Evolutionary conservation across 352 stramenopile species (phyloP).

Genomic region (Plasmopara muralis): DNA sequence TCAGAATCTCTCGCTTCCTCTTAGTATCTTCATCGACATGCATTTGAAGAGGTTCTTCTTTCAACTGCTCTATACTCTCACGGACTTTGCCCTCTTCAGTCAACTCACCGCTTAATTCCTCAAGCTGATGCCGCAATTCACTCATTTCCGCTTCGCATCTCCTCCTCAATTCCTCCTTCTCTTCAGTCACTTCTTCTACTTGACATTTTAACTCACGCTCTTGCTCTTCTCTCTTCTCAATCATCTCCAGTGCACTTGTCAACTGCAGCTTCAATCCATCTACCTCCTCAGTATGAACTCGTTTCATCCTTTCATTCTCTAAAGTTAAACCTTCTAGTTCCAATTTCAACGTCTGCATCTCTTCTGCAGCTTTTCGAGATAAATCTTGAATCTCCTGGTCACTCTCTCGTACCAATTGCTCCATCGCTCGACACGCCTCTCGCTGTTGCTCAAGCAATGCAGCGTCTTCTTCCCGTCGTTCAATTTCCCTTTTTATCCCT

Average conservation of each 20-base stretch:
- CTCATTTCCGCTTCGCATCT: not conserved
- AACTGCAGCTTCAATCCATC: conserved; percentile 26
- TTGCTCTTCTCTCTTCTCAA: not conserved
- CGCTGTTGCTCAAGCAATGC: conserved; percentile 33
- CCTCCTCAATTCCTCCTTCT: not conserved
- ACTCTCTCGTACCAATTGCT: conserved; percentile 31
- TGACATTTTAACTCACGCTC: not conserved
- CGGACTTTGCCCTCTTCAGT: not conserved
- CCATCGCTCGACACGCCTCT: conserved; percentile 38
- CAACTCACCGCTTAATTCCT: not conserved
- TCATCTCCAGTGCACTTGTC: not conserved
- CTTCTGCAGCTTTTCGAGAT: conserved; percentile 25
- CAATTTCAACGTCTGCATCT: conserved; percentile 24
- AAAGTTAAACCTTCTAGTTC: conserved; percentile 20
- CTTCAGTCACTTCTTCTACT: not conserved
- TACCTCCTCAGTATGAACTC: conserved; percentile 15
- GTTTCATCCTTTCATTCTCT: conserved; percentile 19
- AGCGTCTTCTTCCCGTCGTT: conserved; percentile 34
- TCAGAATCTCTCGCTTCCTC: not conserved
- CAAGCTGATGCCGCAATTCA: not conserved
- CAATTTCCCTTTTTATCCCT: conserved; percentile 18
- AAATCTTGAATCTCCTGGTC: conserved; percentile 41
- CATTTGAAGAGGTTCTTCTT: conserved; percentile 14
- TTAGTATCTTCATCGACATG: not conserved
- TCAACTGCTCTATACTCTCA: not conserved